These are phyloP conservation scores for Gentiana straminea DNA, from an alignment of 257 asterid genomes.

Conservation along the genomic window DNA sequence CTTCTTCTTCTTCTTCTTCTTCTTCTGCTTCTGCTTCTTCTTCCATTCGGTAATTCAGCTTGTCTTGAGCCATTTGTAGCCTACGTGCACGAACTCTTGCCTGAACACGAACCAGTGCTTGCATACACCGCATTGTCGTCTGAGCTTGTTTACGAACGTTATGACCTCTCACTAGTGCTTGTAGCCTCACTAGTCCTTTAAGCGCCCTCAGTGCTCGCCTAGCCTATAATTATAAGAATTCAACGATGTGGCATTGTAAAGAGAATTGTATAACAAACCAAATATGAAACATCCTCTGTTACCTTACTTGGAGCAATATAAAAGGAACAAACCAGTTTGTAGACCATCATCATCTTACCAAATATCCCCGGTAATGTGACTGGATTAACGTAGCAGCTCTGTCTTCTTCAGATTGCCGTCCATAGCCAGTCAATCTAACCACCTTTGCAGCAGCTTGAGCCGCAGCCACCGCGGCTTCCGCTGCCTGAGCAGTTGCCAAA, in stretches of 20 bases:
- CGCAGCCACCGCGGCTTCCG: conserved; percentile 81
- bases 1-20: conserved; percentile 13
- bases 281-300: too few relatives aligned
- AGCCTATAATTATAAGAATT: conserved; percentile 30
- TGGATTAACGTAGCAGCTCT: conserved; percentile 69
- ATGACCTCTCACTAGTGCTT: conserved; percentile 88
- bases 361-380: conserved; percentile 77
- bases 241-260: too few relatives aligned
- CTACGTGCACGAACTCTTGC: conserved; percentile 76
- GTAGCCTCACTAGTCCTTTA: conserved; percentile 90
- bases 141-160: conserved; percentile 88
- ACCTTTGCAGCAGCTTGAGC: conserved; percentile 93
- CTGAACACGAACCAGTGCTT: conserved; percentile 85
- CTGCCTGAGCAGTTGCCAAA: conserved; percentile 81
- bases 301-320: too few relatives aligned
- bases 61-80: conserved; percentile 46
- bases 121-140: conserved; percentile 98
- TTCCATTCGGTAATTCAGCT: conserved; percentile 30
- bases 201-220: conserved; percentile 82
- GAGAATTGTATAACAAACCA: too few relatives aligned
- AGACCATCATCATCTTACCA: conserved; percentile 26
- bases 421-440: conserved; percentile 62
- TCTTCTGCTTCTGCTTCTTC: conserved; percentile 22
- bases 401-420: conserved; percentile 63
- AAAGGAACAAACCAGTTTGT: too few relatives aligned